Percentiles rank a stretch among this genome's conserved stretches.
phyloP scores from a whole-genome alignment of 1,139 yeast species.

The Taphrina deformans region DNA sequence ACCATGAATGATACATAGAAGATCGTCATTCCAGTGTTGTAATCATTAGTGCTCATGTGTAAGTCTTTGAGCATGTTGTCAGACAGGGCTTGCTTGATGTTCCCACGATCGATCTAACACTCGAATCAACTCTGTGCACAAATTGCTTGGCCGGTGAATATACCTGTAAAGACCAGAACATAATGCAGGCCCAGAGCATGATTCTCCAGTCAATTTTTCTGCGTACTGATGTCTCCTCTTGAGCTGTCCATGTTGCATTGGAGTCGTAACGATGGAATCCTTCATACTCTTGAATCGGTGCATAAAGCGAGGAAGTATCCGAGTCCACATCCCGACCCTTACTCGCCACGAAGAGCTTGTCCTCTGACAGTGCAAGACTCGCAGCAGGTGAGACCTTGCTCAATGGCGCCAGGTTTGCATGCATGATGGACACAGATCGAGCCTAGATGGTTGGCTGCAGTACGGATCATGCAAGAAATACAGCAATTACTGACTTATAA shows the following conservation, averaged over 20 bases:
- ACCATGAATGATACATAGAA: slow-evolving; percentile 51
- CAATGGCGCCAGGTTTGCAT: background rate
- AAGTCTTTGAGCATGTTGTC: slow-evolving; percentile 54
- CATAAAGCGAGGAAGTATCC: slow-evolving; percentile 41
- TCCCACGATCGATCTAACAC: slow-evolving; percentile 8
- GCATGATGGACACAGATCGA: background rate
- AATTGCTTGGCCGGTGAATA: slow-evolving; percentile 39
- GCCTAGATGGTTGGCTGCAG: too few relatives aligned
- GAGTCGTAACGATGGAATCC: slow-evolving; percentile 54
- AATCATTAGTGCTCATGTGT: slow-evolving; percentile 52
- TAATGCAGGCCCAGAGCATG: slow-evolving; percentile 51
- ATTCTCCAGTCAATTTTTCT: slow-evolving; percentile 53
- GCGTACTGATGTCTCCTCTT: slow-evolving; percentile 51
- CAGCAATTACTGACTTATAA: too few relatives aligned
- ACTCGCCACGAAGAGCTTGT: background rate
- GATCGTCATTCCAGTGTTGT: slow-evolving; percentile 53
- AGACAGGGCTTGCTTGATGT: slow-evolving; percentile 46
- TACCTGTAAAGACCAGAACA: slow-evolving; percentile 55
- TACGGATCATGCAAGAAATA: too few relatives aligned
- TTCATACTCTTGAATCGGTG: slow-evolving; percentile 54
- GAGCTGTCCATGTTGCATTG: slow-evolving; percentile 50
- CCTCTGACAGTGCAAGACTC: background rate
- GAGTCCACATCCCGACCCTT: background rate
- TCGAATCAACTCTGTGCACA: background rate
- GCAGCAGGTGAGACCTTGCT: background rate